A percentile compares a stretch with the other conserved stretches of the same genome.
phyloP scores from a whole-genome alignment of 768 basidiomycete genomes.

The Suillus cothurnatus region DNA sequence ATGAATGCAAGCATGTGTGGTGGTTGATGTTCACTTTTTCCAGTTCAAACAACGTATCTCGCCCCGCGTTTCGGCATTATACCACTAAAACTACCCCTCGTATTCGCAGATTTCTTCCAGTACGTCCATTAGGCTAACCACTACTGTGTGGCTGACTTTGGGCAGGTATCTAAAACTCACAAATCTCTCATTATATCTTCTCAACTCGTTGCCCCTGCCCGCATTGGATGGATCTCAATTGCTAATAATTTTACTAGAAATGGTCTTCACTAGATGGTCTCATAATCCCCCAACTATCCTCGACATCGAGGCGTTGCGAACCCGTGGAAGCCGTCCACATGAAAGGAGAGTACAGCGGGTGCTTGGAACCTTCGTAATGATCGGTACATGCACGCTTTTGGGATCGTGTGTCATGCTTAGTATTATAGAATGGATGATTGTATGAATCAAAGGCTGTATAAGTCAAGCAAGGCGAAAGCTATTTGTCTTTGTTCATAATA shows the following conservation, averaged over 20 bases:
- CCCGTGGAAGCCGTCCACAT: neutral
- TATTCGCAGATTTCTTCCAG: slow-evolving; percentile 50
- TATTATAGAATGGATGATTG: slow-evolving; percentile 17
- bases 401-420: slow-evolving; percentile 24
- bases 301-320: slow-evolving; percentile 25
- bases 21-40: neutral
- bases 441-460: slow-evolving; percentile 17
- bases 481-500: slow-evolving; percentile 5
- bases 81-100: slow-evolving; percentile 40
- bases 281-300: slow-evolving; percentile 10
- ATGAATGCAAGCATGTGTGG: neutral
- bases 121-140: slow-evolving; percentile 37
- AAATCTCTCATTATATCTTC: slow-evolving; percentile 76
- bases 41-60: slow-evolving; percentile 3
- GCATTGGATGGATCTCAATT: slow-evolving; percentile 72
- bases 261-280: slow-evolving; percentile 13
- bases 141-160: neutral
- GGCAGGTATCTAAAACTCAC: slow-evolving; percentile 63
- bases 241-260: slow-evolving; percentile 38
- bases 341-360: slow-evolving; percentile 20
- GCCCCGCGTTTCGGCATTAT: slow-evolving; percentile 24
- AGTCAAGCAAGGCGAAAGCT: slow-evolving; percentile 6
- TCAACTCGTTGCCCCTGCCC: slow-evolving; percentile 80
- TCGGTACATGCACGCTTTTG: slow-evolving; percentile 24
- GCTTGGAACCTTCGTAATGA: slow-evolving; percentile 19